Evolutionary conservation across 768 basidiomycete species (phyloP), one percentile per base, ranked within the genome.

Genomic region (Auriscalpium vulgare): DNA sequence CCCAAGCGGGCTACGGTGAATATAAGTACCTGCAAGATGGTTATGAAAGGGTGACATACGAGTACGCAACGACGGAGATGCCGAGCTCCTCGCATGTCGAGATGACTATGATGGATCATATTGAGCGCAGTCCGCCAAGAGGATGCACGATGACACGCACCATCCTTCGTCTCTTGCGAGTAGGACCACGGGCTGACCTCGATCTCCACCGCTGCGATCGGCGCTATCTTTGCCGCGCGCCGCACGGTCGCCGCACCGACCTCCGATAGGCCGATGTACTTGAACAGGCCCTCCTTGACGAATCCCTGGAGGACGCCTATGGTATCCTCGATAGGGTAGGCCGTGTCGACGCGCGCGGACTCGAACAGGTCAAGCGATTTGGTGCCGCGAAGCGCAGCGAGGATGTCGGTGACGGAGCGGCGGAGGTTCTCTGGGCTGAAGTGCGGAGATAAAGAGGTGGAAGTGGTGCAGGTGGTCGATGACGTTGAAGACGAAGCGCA

Each of bases 121-220:
- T 21, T 21, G 2, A 21, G 21, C 2, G 21, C 21, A 21, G 21
- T 21, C 21, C 21, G 21, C 21, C 10, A 37, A 23, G 36, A 16
- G 16, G 38, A 45, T 1, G 40, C 21, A 11, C 38, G 44, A 11
- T 0, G 19, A 47, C 29, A 40, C 64, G 36, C 51, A 74, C 75
- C 75, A 16, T 75, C 71, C 60, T 74, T 75, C 14, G 80, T 75
- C 52, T 81, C 73, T 21, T 73, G 70, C 57, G 81, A 80, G 51
- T 81, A 82, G 2, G 78, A 73, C 75, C 81, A 85, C 2, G 80
- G 76, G 62, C 81, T 84, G 44, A 84, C 69, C 65, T 88, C 87
- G 51, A 87, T 84, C 65, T 88, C 85, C 8, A 83, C 80, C 14
- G 78, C 72, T 11, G 79, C 73, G 56, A 86, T 75, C 1, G 79